Evolutionary conservation across 805 yeast species (phyloP).

Genomic region (Candida gorgasii): DNA sequence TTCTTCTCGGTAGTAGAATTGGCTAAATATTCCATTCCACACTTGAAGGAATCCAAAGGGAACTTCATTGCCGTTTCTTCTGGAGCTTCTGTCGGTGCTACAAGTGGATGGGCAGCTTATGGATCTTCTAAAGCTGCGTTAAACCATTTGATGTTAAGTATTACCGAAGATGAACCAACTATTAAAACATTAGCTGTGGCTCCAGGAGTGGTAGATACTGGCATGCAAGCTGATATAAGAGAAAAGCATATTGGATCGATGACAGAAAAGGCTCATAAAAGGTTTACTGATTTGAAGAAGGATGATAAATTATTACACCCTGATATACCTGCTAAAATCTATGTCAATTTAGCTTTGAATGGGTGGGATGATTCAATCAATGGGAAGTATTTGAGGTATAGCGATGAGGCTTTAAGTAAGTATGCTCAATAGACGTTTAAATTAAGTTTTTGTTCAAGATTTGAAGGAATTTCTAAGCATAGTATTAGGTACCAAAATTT

Average conservation of each 20-base stretch:
- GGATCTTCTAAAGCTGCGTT: slow-evolving; percentile 91
- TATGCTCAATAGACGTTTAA: neutral
- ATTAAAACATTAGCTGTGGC: slow-evolving; percentile 73
- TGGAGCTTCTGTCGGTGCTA: slow-evolving; percentile 73
- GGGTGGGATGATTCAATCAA: slow-evolving; percentile 59
- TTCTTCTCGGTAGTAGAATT: slow-evolving; percentile 72
- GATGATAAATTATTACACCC: slow-evolving; percentile 64
- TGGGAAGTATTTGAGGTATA: slow-evolving; percentile 69
- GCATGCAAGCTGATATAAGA: slow-evolving; percentile 83
- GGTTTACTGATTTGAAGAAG: slow-evolving; percentile 64
- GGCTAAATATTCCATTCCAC: slow-evolving; percentile 56
- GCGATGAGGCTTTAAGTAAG: slow-evolving; percentile 35
- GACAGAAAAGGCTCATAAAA: slow-evolving; percentile 57
- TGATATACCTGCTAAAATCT: slow-evolving; percentile 68
- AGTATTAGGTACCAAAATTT: no score
- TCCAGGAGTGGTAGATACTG: slow-evolving; percentile 93
- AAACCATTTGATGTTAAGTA: slow-evolving; percentile 67
- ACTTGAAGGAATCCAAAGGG: slow-evolving; percentile 57
- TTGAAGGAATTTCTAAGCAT: no score
- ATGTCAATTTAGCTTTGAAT: slow-evolving; percentile 61
- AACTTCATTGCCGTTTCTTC: slow-evolving; percentile 79
- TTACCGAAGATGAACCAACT: slow-evolving; percentile 65
- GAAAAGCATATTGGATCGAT: slow-evolving; percentile 58
- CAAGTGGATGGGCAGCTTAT: slow-evolving; percentile 85
- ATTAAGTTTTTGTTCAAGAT: no score